Percentiles rank a stretch among this genome's conserved stretches.
Evolutionary conservation across 2,329 filamentous ascomycete species (phyloP).

Genomic region (Camillea tinctor): DNA sequence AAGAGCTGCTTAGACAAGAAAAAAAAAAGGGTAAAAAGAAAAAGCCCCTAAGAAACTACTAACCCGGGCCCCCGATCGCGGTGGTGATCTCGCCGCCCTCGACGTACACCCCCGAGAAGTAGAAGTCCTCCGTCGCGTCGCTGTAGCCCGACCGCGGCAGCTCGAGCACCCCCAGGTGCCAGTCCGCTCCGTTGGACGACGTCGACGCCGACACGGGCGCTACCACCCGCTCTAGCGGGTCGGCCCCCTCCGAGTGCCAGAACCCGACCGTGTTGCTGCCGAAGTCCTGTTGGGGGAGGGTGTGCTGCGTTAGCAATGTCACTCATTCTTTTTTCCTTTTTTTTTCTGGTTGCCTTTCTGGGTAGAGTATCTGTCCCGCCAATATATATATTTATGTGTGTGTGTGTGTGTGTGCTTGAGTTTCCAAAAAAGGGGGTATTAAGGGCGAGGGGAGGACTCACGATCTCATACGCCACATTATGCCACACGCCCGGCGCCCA

Average conservation of each 20-base stretch:
- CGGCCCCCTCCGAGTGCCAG: constrained; percentile 66
- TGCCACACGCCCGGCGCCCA: constrained; percentile 68
- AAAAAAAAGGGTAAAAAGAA: too few species aligned
- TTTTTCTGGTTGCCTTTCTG: background rate
- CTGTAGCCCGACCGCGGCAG: constrained; percentile 57
- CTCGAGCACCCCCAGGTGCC: constrained; percentile 70
- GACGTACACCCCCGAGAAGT: constrained; percentile 70
- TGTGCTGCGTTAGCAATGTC: background rate
- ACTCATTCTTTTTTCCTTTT: background rate
- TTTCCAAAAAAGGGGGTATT: background rate
- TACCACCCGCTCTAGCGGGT: constrained; percentile 57
- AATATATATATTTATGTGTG: too few species aligned
- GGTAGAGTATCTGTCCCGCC: background rate
- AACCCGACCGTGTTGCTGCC: constrained; percentile 59
- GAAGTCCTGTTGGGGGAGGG: constrained; percentile 48
- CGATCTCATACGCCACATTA: constrained; percentile 72
- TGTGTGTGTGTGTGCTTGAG: too few species aligned
- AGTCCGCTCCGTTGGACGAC: constrained; percentile 67
- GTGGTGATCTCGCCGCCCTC: constrained; percentile 54
- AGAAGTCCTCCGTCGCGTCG: constrained; percentile 64
- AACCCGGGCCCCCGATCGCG: constrained; percentile 29
- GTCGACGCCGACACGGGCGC: constrained; percentile 59
- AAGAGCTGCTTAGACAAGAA: too few species aligned
- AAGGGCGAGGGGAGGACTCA: constrained; percentile 5
- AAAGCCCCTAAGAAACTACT: constrained; percentile 1